Base-by-base conservation (phyloP, 2,329 filamentous ascomycete genomes). In the Rhinocladiella mackenziei region DNA sequence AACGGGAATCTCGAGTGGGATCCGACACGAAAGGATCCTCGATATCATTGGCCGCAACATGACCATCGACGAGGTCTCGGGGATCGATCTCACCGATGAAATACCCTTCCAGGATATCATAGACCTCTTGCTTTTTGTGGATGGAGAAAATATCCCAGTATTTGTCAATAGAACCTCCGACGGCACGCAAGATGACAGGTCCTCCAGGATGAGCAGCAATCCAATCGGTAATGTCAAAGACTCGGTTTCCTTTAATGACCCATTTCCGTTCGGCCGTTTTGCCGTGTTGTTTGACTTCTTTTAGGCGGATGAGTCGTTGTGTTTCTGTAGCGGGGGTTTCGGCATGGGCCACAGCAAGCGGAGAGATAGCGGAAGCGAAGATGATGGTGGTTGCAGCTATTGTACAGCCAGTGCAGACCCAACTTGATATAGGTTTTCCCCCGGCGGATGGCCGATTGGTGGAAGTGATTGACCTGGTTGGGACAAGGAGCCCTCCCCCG, bases 161-260 rank as follows among this genome's bases (percentile, higher is more conserved):
- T 0, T 76, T 74, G 39, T 85, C 81, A 37, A 85, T 75, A 42
- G 74, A 76, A 26, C 76, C 75, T 3, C 81, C 81, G 1, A 78
- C 80, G 1, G 81, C 81, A 20, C 77, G 73, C 6, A 84, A 67
- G 46, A 85, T 85, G 10, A 85, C 78, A 39, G 83, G 76, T 30
- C 81, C 81, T 3, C 81, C 81, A 0, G 81, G 81, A 57, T 85
- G 81, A 1, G 73, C 78, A 1, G 70, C 66, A 15, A 84, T 65
- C 78, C 81, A 85, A 38, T 83, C 78, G 1, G 81, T 84, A 39
- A 85, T 84, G 56, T 85, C 77, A 68, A 84, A 85, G 14, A 85
- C 80, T 44, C 78, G 77, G 58, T 77, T 76, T 17, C 72, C 77
- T 40, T 73, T 72, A n/a, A 76, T 78, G 3, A 85, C 75, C 81